Percentiles rank a stretch among this genome's conserved stretches.
These are phyloP conservation scores for Cokeromyces recurvatus DNA, from an alignment of 371 early-diverging fungal genomes.

Conservation along the genomic window DNA sequence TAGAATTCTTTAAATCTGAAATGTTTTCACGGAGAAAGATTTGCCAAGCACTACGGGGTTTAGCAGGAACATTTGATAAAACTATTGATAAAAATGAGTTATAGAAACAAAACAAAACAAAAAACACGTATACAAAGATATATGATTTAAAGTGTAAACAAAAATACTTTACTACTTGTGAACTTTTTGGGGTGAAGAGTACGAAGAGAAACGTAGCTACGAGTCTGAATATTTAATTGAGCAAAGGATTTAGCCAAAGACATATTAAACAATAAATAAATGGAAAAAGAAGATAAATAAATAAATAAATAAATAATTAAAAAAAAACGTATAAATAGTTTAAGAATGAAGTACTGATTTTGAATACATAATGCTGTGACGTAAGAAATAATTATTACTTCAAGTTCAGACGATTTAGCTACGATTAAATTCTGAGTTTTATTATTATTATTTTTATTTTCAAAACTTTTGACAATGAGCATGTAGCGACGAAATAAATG, in stretches of 20 bases:
- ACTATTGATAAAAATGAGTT: slow-evolving; percentile 20
- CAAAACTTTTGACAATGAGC: too few species aligned
- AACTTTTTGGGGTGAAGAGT: slow-evolving; percentile 31
- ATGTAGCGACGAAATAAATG: too few species aligned
- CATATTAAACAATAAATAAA: slow-evolving; percentile 4
- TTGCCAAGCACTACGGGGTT: slow-evolving; percentile 49
- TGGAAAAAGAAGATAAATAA: not conserved
- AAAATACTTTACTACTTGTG: slow-evolving; percentile 27
- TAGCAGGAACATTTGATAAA: slow-evolving; percentile 36
- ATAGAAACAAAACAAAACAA: too few species aligned
- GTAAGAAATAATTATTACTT: too few species aligned
- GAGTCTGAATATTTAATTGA: slow-evolving; percentile 8
- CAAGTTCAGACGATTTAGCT: too few species aligned
- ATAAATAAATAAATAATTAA: too few species aligned
- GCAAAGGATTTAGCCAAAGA: slow-evolving; percentile 9
- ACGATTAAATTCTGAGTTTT: too few species aligned
- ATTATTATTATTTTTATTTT: too few species aligned
- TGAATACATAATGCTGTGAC: too few species aligned
- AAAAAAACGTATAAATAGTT: too few species aligned
- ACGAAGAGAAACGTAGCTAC: slow-evolving; percentile 13
- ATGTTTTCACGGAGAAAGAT: slow-evolving; percentile 41
- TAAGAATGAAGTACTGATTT: too few species aligned
- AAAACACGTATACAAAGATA: too few species aligned
- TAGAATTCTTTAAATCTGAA: slow-evolving; percentile 15
- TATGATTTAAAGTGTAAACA: not conserved